Conservation (phyloP, 148 eudicot species). For the Rhododendron vialii region DNA sequence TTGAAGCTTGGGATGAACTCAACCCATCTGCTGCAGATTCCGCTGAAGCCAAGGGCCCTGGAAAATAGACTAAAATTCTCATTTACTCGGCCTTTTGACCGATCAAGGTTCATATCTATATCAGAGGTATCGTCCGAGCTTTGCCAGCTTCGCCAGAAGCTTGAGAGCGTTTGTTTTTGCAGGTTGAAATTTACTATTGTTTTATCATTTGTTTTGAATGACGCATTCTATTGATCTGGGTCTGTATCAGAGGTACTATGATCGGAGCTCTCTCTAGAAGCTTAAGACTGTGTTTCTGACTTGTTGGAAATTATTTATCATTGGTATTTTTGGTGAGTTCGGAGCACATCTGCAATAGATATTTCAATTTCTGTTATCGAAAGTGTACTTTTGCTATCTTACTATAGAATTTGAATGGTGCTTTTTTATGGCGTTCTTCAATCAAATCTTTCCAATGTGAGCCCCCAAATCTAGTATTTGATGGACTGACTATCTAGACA, state of each 20-base stretch:
- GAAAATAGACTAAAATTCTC: conserved; percentile 16
- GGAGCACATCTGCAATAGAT: background rate
- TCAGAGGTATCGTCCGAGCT: background rate
- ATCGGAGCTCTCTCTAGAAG: background rate
- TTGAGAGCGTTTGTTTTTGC: conserved; percentile 5
- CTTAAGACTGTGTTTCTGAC: background rate
- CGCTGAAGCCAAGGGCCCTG: conserved; percentile 33
- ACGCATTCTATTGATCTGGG: background rate
- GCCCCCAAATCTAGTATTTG: background rate
- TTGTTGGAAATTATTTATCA: background rate
- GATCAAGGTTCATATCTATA: background rate
- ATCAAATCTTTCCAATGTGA: background rate
- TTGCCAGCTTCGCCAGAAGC: background rate
- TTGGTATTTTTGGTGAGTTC: background rate
- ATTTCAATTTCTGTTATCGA: background rate
- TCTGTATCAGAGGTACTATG: background rate
- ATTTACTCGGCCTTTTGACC: background rate
- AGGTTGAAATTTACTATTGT: background rate
- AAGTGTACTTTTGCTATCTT: background rate
- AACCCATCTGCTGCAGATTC: conserved; percentile 34
- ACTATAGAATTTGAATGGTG: background rate
- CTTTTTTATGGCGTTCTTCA: background rate
- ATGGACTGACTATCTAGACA: background rate
- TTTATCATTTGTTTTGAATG: background rate
- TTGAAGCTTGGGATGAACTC: conserved; percentile 86